Evolutionary conservation across 1,284 basidiomycete species (phyloP).

Genomic region (Fomitopsis schrenkii): DNA sequence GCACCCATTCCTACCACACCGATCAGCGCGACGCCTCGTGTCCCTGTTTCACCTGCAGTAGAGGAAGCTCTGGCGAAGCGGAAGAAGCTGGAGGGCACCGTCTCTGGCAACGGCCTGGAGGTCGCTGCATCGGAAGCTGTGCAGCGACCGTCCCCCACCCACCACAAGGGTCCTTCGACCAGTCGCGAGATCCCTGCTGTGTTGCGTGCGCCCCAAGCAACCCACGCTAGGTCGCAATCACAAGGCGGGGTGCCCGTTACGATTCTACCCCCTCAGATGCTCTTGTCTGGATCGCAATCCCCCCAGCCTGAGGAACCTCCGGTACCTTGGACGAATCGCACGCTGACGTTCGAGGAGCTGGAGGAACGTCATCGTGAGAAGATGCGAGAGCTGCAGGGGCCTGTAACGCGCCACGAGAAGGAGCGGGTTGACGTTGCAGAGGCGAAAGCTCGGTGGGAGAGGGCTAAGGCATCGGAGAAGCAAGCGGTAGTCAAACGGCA

Average conservation of each 20-base stretch:
- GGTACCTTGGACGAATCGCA: slow-evolving; percentile 34
- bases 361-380: slow-evolving; percentile 79
- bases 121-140: neutral
- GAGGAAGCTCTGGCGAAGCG: slow-evolving; percentile 66
- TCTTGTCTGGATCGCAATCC: slow-evolving; percentile 27
- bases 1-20: slow-evolving; percentile 65
- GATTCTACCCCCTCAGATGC: slow-evolving; percentile 62
- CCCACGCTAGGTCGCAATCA: slow-evolving; percentile 31
- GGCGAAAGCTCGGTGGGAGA: slow-evolving; percentile 74
- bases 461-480: slow-evolving; percentile 63
- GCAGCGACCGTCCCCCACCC: neutral
- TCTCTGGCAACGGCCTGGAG: slow-evolving; percentile 32
- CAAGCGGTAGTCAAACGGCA: slow-evolving; percentile 65
- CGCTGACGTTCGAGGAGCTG: slow-evolving; percentile 75
- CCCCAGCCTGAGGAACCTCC: slow-evolving; percentile 37
- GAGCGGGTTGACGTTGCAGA: slow-evolving; percentile 65
- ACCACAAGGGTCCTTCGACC: slow-evolving; percentile 6
- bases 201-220: slow-evolving; percentile 25
- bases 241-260: slow-evolving; percentile 47
- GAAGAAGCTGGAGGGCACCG: slow-evolving; percentile 58
- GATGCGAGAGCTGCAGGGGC: slow-evolving; percentile 69
- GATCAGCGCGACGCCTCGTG: slow-evolving; percentile 37
- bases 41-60: slow-evolving; percentile 64
- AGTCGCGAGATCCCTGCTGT: slow-evolving; percentile 23
- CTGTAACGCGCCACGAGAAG: slow-evolving; percentile 66